Conservation (phyloP, 2,329 filamentous ascomycete species). For the Fusarium drepaniforme region DNA sequence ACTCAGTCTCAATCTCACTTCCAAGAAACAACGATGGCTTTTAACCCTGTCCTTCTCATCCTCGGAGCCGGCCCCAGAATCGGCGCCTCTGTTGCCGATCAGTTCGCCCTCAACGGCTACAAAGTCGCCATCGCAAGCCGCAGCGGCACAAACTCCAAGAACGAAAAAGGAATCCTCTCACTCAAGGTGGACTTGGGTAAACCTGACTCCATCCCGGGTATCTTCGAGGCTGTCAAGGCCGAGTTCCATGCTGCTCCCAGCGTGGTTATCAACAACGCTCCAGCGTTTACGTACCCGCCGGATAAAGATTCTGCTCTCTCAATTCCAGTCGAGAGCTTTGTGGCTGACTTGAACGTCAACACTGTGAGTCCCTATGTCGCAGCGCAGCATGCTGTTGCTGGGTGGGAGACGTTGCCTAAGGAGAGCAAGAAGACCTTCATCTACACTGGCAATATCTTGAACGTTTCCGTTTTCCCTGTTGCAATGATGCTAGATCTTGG, state of each 20-base stretch:
- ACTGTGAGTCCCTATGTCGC: constrained; percentile 12
- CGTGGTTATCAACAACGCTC: not conserved
- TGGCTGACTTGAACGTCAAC: constrained; percentile 1
- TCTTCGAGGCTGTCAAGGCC: not conserved
- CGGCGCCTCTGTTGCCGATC: not conserved
- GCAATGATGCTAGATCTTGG: not conserved
- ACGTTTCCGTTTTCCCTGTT: not conserved
- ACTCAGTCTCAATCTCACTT: not conserved
- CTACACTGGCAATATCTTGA: constrained; percentile 7
- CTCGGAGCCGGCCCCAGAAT: not conserved
- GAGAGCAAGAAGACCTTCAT: constrained; percentile 5
- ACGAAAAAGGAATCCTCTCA: not conserved
- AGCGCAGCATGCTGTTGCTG: constrained; percentile 10
- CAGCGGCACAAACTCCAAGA: not conserved
- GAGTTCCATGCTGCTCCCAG: not conserved
- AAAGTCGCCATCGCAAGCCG: not conserved
- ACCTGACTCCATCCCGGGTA: not conserved
- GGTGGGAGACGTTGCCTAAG: not conserved
- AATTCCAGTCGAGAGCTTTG: not conserved
- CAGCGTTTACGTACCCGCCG: not conserved
- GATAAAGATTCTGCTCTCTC: not conserved
- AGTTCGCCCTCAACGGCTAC: not conserved
- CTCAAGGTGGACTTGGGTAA: not conserved
- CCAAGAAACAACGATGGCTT: not conserved
- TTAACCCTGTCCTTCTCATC: not conserved